Evolutionary conservation across 2,329 filamentous ascomycete genomes (phyloP), one percentile per base, ranked within the genome.

Genomic region (Trichoderma cornu-damae): DNA sequence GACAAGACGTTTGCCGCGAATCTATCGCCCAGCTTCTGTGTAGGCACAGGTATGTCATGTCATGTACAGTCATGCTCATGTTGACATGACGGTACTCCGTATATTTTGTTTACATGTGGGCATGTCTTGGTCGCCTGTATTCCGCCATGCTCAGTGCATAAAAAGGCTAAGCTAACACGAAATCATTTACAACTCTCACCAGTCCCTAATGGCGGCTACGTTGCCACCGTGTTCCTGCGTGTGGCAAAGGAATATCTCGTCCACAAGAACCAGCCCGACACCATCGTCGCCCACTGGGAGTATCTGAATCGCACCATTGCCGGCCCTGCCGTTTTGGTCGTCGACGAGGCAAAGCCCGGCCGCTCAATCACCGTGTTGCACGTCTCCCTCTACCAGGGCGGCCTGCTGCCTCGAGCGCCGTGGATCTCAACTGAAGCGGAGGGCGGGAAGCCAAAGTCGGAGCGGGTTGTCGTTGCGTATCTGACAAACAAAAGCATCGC

Each of bases 121-220:
- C n/a, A n/a, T n/a, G n/a, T n/a, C n/a, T n/a, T n/a, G n/a, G n/a
- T n/a, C n/a, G n/a, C n/a, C n/a, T n/a, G n/a, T n/a, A n/a, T n/a
- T n/a, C n/a, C n/a, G n/a, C n/a, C n/a, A n/a, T n/a, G n/a, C n/a
- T n/a, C n/a, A n/a, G n/a, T n/a, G n/a, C n/a, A n/a, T n/a, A n/a
- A n/a, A n/a, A n/a, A n/a, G n/a, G n/a, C n/a, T n/a, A n/a, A n/a
- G 14, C n/a, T 46, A 18, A 49, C 9, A n/a, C n/a, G 7, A n/a
- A n/a, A n/a, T n/a, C n/a, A n/a, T n/a, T n/a, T 8, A 49, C 2
- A 5, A 28, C 28, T 8, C 26, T n/a, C n/a, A n/a, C n/a, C 59
- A 73, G 72, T 78, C 12, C 76, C 76, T 2, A 75, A 79, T 57
- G 76, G 77, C 59, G 76, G 77, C 38, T 79, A 77, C 57, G 70